A percentile compares a stretch with the other conserved stretches of the same genome.
Evolutionary conservation across 1,139 yeast species (phyloP).

Genomic region (Taphrina wiesneri): DNA sequence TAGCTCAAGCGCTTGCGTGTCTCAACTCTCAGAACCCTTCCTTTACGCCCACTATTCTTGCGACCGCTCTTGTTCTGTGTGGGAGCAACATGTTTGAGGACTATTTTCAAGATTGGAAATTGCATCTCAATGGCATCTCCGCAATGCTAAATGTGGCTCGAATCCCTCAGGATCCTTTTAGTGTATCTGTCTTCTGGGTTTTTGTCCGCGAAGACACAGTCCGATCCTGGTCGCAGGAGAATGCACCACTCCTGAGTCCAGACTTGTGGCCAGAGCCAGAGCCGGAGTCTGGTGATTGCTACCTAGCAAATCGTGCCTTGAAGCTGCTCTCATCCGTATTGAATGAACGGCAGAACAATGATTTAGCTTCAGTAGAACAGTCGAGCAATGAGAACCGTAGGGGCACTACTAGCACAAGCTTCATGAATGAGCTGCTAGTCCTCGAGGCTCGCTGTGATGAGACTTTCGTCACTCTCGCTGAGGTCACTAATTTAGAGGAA

Average conservation of each 20-base stretch:
- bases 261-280: constrained; percentile 9
- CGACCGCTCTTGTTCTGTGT: constrained; percentile 9
- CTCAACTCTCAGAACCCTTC: neutral
- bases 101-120: constrained; percentile 7
- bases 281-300: neutral
- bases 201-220: constrained; percentile 12
- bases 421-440: neutral
- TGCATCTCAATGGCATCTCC: constrained; percentile 9
- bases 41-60: neutral
- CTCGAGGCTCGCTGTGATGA: neutral
- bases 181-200: constrained; percentile 3
- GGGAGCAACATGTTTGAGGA: constrained; percentile 11
- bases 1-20: constrained; percentile 2
- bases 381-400: neutral
- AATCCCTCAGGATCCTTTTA: neutral
- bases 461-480: constrained; percentile 1
- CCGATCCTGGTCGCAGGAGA: constrained; percentile 5
- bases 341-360: neutral
- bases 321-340: constrained; percentile 4
- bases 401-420: neutral
- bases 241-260: neutral
- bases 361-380: neutral
- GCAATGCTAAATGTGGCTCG: constrained; percentile 7
- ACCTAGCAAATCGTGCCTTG: neutral
- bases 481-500: neutral